phyloP scores from a whole-genome alignment of 179 eudicot genomes.

The Beta corolliflora region DNA sequence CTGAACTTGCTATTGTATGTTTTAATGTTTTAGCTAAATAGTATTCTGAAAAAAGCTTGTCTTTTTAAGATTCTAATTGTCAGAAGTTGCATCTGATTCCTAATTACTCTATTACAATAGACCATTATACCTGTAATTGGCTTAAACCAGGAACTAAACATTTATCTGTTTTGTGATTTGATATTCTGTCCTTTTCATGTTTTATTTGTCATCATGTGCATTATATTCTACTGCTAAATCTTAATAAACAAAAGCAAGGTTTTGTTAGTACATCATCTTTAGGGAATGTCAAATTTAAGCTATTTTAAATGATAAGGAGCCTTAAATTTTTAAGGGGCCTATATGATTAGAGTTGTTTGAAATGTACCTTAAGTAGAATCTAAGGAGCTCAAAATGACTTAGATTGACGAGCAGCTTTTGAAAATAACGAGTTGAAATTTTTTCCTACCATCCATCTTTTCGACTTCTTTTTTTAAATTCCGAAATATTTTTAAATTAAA shows the following conservation, averaged over 20 bases:
- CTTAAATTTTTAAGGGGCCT: no score
- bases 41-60: not conserved
- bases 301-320: no score
- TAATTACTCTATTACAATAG: not conserved
- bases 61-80: not conserved
- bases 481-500: no score
- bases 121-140: not conserved
- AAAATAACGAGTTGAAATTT: no score
- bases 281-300: no score
- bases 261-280: not conserved
- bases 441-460: no score
- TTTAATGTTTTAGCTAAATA: not conserved
- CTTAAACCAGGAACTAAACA: constrained; percentile 11
- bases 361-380: no score
- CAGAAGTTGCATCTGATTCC: constrained; percentile 9
- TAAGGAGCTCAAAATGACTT: no score
- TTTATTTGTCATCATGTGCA: not conserved
- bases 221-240: not conserved
- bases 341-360: no score
- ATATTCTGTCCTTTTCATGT: not conserved
- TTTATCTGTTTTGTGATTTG: not conserved
- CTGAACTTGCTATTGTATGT: not conserved
- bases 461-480: no score
- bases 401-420: no score
- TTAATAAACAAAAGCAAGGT: not conserved